Percentiles rank a stretch among this genome's conserved stretches.
Evolutionary conservation across 345 rosid genomes (phyloP).

Genomic region (Salix udensis): DNA sequence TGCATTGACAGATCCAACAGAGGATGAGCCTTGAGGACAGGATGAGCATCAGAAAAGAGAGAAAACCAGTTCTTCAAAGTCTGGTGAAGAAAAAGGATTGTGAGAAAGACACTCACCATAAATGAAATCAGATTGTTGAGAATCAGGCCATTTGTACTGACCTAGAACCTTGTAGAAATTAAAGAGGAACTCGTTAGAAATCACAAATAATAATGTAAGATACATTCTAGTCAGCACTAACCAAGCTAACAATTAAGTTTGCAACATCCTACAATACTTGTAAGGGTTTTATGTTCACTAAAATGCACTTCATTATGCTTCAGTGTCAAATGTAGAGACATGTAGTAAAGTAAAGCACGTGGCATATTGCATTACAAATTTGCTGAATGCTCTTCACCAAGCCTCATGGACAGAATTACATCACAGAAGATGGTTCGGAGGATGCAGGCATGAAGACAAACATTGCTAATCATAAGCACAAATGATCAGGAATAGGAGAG

Average conservation of each 20-base stretch:
- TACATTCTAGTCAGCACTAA: not conserved
- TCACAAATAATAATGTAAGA: not conserved
- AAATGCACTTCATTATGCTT: not conserved
- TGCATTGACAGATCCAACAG: constrained; percentile 67
- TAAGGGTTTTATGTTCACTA: not conserved
- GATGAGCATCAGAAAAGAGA: constrained; percentile 4
- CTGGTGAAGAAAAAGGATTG: not conserved
- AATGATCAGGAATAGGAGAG: not conserved
- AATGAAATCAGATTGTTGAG: constrained; percentile 70
- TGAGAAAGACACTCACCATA: constrained; percentile 50
- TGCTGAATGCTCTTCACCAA: not conserved
- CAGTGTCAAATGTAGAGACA: not conserved
- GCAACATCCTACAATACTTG: not conserved
- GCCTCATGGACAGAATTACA: not conserved
- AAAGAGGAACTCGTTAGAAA: constrained; percentile 12
- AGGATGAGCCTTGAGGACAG: constrained; percentile 64
- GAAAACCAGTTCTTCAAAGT: not conserved
- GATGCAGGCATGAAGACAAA: not conserved
- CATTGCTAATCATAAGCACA: not conserved
- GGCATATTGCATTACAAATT: not conserved
- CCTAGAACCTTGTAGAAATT: constrained; percentile 51
- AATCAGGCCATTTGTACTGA: constrained; percentile 79
- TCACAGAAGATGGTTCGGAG: not conserved
- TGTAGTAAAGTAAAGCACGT: not conserved
- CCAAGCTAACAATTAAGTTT: not conserved